These are phyloP conservation scores for Phytophthora kernoviae DNA, from an alignment of 352 stramenopile species.

Conservation along the genomic window DNA sequence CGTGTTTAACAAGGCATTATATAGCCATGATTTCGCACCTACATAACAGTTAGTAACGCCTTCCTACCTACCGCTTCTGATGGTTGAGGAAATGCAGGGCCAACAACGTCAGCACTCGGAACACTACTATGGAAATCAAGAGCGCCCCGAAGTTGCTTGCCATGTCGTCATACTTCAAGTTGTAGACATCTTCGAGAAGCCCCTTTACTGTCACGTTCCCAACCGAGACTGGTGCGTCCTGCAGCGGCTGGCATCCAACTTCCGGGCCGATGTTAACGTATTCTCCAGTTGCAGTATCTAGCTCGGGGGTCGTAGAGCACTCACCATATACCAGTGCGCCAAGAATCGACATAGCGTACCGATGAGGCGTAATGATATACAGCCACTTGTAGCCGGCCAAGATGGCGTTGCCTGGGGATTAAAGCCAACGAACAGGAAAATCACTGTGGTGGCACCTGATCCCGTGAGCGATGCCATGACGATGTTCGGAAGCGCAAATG, in stretches of 20 bases:
- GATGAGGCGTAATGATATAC: conserved; percentile 11
- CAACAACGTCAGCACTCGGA: conserved; percentile 15
- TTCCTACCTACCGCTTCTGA: conserved; percentile 16
- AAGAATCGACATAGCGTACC: conserved; percentile 14
- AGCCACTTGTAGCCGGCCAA: conserved; percentile 29
- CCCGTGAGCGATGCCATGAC: conserved; percentile 38
- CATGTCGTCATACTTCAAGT: conserved; percentile 19
- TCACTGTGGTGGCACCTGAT: conserved; percentile 41
- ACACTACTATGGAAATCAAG: conserved; percentile 13
- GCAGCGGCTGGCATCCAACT: conserved; percentile 15
- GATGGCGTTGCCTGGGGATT: conserved; percentile 35
- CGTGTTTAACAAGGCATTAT: no score
- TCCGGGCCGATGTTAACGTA: conserved; percentile 17
- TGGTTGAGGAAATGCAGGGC: conserved; percentile 27
- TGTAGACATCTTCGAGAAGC: conserved; percentile 19
- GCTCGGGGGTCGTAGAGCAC: conserved; percentile 9
- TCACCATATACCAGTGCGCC: conserved; percentile 13
- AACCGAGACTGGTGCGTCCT: conserved; percentile 12
- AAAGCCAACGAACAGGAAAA: conserved; percentile 59
- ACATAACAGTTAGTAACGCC: background rate
- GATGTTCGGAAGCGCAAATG: conserved; percentile 36
- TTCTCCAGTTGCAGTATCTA: background rate
- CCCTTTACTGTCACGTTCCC: conserved; percentile 20
- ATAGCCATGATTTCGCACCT: no score
- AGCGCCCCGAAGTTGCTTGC: conserved; percentile 15